phyloP scores from a whole-genome alignment of 2,329 filamentous ascomycete species.

The Fusarium falciforme region DNA sequence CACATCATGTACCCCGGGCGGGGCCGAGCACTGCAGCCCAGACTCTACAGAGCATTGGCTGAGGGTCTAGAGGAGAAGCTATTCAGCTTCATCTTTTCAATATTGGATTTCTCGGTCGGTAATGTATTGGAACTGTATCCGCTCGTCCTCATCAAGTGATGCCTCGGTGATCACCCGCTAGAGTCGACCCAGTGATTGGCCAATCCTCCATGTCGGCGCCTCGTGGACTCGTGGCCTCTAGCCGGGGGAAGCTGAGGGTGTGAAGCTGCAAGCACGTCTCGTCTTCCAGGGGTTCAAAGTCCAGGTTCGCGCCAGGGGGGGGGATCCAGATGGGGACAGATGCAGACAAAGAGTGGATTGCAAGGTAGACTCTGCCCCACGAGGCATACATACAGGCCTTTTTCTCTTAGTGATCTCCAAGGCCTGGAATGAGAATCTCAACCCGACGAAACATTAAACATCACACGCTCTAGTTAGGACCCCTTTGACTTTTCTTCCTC shows the following conservation, averaged over 20 bases:
- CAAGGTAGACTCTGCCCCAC: no score
- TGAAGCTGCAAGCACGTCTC: not conserved
- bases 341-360: not conserved
- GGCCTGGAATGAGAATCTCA: not conserved
- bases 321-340: not conserved
- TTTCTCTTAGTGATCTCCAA: not conserved
- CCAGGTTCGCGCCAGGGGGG: not conserved
- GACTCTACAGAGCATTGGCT: not conserved
- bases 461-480: not conserved
- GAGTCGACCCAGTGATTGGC: not conserved
- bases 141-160: not conserved
- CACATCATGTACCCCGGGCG: not conserved
- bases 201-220: not conserved
- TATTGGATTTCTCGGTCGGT: not conserved
- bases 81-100: not conserved
- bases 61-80: not conserved
- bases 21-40: not conserved
- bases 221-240: conserved; percentile 3
- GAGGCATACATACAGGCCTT: not conserved
- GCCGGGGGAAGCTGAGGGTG: not conserved
- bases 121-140: not conserved
- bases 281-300: not conserved
- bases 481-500: not conserved
- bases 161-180: not conserved
- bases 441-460: not conserved